Evolutionary conservation across 2,329 filamentous ascomycete genomes (phyloP), one percentile per base, ranked within the genome.

Genomic region (Teratosphaeriaceae sp.): DNA sequence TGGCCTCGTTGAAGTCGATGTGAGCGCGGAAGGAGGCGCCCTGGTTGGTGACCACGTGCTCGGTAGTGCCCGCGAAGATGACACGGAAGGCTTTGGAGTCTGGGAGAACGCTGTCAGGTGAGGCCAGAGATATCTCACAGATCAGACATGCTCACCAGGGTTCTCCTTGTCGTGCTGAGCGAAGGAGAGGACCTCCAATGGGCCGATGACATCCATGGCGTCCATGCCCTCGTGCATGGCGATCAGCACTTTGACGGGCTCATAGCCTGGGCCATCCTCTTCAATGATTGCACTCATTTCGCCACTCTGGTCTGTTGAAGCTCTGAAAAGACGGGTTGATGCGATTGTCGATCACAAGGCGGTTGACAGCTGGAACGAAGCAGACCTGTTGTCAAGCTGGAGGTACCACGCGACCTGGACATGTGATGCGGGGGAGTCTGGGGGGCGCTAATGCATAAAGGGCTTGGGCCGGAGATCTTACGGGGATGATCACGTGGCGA

Each of bases 1-100:
- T 76, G 48, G 85, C 86, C 60, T 90, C 85, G 60, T 85, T 84
- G 73, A 78, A 88, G 62, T 80, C 74, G 64, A 89, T 81, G 66
- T 92, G 82, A 49, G 84, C 80, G 57, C 78, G 78, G 64, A 92
- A 71, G 55, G 80, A 73, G 59, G 83, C 75, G 53, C 85, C 85
- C 64, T 88, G 75, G 43, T 65, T 64, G 34, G 75, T 74, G 45
- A 67, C 68, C 57, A 74, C 69, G 50, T 68, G 60, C 44, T 71
- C 65, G 27, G 62, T 55, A 9, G 65, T 58, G 44, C 70, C 72
- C 38, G 68, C 70, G 46, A 75, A 69, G 44, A 73, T 73, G 62
- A 71, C 65, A 55, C 76, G 70, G 62, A 77, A 75, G 44, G 71
- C 74, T 59, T 74, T 71, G 61, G 64, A 68, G 23, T 67, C 73